phyloP scores from a whole-genome alignment of 768 basidiomycete genomes.

The Panaeolus papilionaceus region DNA sequence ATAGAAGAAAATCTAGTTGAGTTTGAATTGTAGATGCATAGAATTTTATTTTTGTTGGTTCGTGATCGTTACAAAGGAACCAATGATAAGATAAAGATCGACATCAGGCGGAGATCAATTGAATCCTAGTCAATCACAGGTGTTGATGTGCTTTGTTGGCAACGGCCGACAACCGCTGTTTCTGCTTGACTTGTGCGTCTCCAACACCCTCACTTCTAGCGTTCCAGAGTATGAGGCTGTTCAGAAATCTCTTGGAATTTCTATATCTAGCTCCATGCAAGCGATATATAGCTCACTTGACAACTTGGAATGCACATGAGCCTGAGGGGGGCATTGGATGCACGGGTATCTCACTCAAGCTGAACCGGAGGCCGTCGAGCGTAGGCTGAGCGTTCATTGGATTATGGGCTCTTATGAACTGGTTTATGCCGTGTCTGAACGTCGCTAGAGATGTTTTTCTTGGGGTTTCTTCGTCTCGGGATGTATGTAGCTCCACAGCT shows the following conservation, averaged over 20 bases:
- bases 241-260: neutral
- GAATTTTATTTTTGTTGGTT: neutral
- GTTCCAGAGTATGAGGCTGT: neutral
- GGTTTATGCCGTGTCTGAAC: neutral
- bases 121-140: too few species aligned
- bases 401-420: neutral
- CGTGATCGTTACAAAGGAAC: neutral
- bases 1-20: neutral
- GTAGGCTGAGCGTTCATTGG: neutral
- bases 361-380: slow-evolving; percentile 1
- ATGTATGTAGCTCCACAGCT: neutral
- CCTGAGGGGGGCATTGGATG: neutral
- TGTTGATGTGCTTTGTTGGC: too few species aligned
- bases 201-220: neutral
- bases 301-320: neutral
- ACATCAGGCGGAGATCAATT: neutral
- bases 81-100: neutral
- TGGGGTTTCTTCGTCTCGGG: neutral
- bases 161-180: neutral
- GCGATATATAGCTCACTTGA: neutral
- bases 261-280: neutral
- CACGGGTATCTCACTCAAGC: slow-evolving; percentile 1
- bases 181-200: neutral
- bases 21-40: neutral
- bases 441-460: neutral